phyloP scores from a whole-genome alignment of 2,329 filamentous ascomycete species.

The Calonectria montana region DNA sequence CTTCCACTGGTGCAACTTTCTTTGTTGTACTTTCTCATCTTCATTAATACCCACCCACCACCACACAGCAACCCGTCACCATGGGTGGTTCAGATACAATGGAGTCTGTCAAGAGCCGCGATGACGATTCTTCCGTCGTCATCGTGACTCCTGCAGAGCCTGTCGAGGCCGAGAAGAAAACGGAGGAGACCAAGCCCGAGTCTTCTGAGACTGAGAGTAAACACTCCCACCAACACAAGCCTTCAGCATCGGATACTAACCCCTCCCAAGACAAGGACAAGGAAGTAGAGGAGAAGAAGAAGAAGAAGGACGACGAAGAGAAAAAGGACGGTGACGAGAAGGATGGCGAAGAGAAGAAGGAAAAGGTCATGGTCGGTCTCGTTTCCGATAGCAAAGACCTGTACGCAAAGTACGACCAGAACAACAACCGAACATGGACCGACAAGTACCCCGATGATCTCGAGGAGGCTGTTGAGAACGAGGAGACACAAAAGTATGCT shows the following conservation, averaged over 20 bases:
- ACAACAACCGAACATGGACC: slow-evolving; percentile 65
- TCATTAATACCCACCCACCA: neutral
- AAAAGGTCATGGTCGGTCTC: slow-evolving; percentile 47
- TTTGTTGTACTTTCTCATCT: too few species aligned
- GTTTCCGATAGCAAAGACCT: slow-evolving; percentile 55
- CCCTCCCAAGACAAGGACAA: slow-evolving; percentile 13
- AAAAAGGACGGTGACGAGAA: slow-evolving; percentile 8
- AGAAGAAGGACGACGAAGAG: neutral
- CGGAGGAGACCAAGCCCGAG: slow-evolving; percentile 27
- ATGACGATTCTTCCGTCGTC: slow-evolving; percentile 32
- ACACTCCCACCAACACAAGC: neutral
- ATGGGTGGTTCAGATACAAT: slow-evolving; percentile 29
- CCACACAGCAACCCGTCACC: neutral
- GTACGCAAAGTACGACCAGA: slow-evolving; percentile 58
- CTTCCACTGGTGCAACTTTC: neutral
- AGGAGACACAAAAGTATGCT: slow-evolving; percentile 70
- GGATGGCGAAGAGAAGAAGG: slow-evolving; percentile 26
- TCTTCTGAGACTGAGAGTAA: slow-evolving; percentile 27
- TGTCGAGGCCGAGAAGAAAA: slow-evolving; percentile 23
- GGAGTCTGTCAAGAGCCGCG: slow-evolving; percentile 34
- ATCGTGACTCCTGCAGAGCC: slow-evolving; percentile 37
- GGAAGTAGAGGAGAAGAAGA: slow-evolving; percentile 16
- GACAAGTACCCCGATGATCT: slow-evolving; percentile 66
- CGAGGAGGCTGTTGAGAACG: slow-evolving; percentile 68
- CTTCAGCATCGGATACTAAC: neutral